Evolutionary conservation across 805 yeast species (phyloP), one percentile per base, ranked within the genome.

Genomic region (Monosporozyma unispora): DNA sequence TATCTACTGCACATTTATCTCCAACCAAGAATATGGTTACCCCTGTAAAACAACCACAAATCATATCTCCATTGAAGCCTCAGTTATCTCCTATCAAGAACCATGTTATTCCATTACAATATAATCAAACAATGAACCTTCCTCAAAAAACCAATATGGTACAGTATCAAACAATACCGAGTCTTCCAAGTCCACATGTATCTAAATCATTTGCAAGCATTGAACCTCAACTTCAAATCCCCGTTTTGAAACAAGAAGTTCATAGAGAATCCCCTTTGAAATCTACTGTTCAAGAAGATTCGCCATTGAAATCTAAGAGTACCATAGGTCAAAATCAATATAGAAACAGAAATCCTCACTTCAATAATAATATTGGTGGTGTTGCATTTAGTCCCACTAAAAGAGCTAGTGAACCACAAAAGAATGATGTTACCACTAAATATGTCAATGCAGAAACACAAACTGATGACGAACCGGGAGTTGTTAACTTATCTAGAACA

Each of bases 401-500:
- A 18, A 39, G n/a, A 21, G 11, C n/a, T 11, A 19, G 3, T 4
- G 10, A 18, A 39, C 42, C 12, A 4, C 27, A 19, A 8, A 9
- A 16, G 9, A 35, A 35, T 35, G 6, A 3, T 33, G 19, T 33
- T n/a, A 14, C 38, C 16, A 37, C 5, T 39, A 39, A 39, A 39
- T 39, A 39, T 21, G 42, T 54, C 11, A 55, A 57, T 48, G 49
- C 55, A 3, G 57, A 51, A 18, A 57, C 58, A 4, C 60, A 57
- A 44, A 57, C 60, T 25, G 55, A 50, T 6, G 25, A 19, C 21
- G 25, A 39, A 19, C 10, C 44, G n/a, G 50, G 39, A 29, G n/a
- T n/a, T 18, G 29, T 29, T 8, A 43, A 44, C 21, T 22, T 44
- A 8, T 23, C 44, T 3, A 28, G 46, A 22, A 38, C 43, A 16